Evolutionary conservation across 441 rosid genomes (phyloP).

Genomic region (Erodium moschatum): DNA sequence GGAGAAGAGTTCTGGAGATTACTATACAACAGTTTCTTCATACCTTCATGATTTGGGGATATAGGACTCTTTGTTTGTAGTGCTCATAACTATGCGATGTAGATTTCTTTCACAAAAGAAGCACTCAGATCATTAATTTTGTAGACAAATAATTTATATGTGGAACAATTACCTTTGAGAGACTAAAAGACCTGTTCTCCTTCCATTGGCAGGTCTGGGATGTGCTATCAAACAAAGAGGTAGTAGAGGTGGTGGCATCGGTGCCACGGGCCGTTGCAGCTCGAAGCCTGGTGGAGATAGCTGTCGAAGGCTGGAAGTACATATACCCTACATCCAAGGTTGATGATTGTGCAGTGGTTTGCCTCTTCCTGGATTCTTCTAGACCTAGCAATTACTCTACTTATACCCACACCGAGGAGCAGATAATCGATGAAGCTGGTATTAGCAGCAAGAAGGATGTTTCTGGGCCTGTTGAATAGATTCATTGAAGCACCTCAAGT

Average conservation of each 20-base stretch:
- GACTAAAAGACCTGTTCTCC: neutral
- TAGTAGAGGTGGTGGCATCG: neutral
- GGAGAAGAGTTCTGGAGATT: neutral
- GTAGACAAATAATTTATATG: neutral
- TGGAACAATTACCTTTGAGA: neutral
- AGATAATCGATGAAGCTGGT: neutral
- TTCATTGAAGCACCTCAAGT: neutral
- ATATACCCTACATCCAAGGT: slow-evolving; percentile 8
- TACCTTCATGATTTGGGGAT: neutral
- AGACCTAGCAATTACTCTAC: neutral
- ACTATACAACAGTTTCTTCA: neutral
- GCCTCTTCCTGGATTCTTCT: slow-evolving; percentile 1
- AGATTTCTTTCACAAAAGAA: too few species aligned
- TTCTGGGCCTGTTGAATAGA: neutral
- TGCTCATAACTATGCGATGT: neutral
- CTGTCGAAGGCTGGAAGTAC: slow-evolving; percentile 10
- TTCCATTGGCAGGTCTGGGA: slow-evolving; percentile 4
- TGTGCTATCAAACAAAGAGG: slow-evolving; percentile 7
- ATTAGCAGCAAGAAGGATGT: neutral
- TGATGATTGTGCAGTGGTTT: slow-evolving; percentile 9
- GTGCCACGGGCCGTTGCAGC: slow-evolving; percentile 2
- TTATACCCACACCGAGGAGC: neutral
- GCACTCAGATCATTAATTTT: neutral
- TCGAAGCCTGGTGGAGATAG: neutral
- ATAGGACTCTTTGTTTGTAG: neutral